A percentile compares a stretch with the other conserved stretches of the same genome.
Conservation (phyloP, 2,329 filamentous ascomycete genomes). For the Aspergillus bombycis region DNA sequence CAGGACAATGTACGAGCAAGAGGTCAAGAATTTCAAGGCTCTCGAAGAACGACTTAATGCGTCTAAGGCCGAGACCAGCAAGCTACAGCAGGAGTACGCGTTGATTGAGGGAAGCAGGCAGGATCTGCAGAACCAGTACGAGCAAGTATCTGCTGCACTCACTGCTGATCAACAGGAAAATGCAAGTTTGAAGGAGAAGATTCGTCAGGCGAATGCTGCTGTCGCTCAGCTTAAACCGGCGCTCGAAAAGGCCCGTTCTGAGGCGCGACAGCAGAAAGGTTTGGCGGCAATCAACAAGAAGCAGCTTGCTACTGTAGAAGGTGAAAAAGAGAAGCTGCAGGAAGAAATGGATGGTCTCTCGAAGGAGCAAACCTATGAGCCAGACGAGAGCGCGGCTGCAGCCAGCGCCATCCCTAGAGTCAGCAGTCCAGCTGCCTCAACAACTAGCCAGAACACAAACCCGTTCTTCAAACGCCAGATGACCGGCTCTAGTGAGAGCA, state of each 20-base stretch:
- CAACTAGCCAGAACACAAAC: slow-evolving; percentile 76
- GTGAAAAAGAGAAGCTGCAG: slow-evolving; percentile 85
- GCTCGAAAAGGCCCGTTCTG: slow-evolving; percentile 88
- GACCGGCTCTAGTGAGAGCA: slow-evolving; percentile 50
- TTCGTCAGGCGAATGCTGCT: slow-evolving; percentile 79
- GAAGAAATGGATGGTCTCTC: slow-evolving; percentile 71
- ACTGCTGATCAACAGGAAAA: slow-evolving; percentile 92
- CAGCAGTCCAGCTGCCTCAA: slow-evolving; percentile 66
- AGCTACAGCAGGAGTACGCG: slow-evolving; percentile 80
- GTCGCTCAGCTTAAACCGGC: slow-evolving; percentile 83
- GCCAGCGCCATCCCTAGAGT: slow-evolving; percentile 53
- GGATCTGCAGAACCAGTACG: slow-evolving; percentile 81
- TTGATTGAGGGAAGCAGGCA: slow-evolving; percentile 78
- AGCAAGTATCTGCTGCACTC: slow-evolving; percentile 71
- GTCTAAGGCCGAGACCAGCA: slow-evolving; percentile 79
- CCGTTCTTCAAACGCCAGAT: slow-evolving; percentile 80
- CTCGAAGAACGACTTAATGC: slow-evolving; percentile 80
- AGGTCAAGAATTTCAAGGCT: slow-evolving; percentile 81
- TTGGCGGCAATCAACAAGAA: slow-evolving; percentile 98
- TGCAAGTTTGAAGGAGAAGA: slow-evolving; percentile 79
- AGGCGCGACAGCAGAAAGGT: slow-evolving; percentile 93
- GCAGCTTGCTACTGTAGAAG: slow-evolving; percentile 86
- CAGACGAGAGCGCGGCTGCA: slow-evolving; percentile 47
- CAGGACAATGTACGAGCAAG: slow-evolving; percentile 86
- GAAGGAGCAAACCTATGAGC: slow-evolving; percentile 63